Evolutionary conservation across 768 basidiomycete species (phyloP), one percentile per base, ranked within the genome.

Genomic region (Termitomyces sp.): DNA sequence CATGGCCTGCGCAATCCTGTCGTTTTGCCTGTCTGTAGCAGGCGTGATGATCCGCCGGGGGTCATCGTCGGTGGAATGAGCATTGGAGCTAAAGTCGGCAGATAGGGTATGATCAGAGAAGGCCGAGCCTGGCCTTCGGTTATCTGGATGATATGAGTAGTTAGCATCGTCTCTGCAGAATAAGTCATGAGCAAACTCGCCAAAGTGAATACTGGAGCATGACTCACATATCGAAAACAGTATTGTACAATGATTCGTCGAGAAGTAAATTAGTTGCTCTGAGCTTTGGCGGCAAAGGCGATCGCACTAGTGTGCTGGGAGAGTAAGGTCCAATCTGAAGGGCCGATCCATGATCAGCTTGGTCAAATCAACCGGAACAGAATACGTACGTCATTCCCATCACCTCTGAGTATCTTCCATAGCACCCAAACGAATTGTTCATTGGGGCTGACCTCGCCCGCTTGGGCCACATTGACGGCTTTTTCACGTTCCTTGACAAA

Each of bases 361-460:
- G 57, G 28, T 16, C 30, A 14, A 51, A 23, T 30, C 20, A 50
- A 18, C 30, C 16, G 36, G 55, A 26, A 48, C 59, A 40, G 30
- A 12, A 23, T 40, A 78, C 85, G 64, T 62, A 91, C 90, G 77
- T 92, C 89, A 60, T 84, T 85, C 20, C 90, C 90, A 68, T 91
- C 89, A 55, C 90, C 91, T 70, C 84, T 89, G 56, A 92, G 74
- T 58, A 92, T 88, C 74, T 92, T 92, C 89, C 89, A 92, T 60
- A 92, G 76, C 47, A 92, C 90, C 89, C 90, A 92, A 41, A 91
- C 87, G 51, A 92, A 75, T 66, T 90, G 90, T 67, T 91, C 89
- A 69, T 84, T 89, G 53, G 82, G 78, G 59, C 78, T 77, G 30
- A 81, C 78, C 20, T 74, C 77, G n/a, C 77, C 77, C 18, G 74